Evolutionary conservation across 1,284 basidiomycete genomes (phyloP).

Genomic region (Xanthoconium separans): DNA sequence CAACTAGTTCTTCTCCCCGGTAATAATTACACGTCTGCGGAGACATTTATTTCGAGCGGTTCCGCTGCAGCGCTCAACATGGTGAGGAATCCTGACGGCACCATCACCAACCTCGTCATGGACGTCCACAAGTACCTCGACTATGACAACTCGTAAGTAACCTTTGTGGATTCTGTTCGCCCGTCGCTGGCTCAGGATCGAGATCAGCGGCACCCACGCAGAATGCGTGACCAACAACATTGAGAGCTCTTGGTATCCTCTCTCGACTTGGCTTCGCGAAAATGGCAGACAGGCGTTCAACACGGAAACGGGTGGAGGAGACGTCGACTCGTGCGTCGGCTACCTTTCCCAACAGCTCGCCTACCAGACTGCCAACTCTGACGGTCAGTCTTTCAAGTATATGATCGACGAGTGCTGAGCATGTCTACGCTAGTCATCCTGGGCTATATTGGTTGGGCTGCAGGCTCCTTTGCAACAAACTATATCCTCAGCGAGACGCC

Average conservation of each 20-base stretch:
- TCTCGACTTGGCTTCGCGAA: conserved; percentile 48
- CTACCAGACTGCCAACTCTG: conserved; percentile 51
- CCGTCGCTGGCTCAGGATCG: background rate
- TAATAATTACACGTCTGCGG: conserved; percentile 50
- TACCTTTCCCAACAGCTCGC: conserved; percentile 50
- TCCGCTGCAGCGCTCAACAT: conserved; percentile 50
- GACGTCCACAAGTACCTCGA: conserved; percentile 70
- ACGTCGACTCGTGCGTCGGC: conserved; percentile 46
- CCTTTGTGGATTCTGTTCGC: conserved; percentile 10
- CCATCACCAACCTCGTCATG: conserved; percentile 49
- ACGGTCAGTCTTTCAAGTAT: conserved; percentile 34
- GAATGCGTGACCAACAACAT: conserved; percentile 55
- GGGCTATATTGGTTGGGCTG: conserved; percentile 48
- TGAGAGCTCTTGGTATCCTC: conserved; percentile 44
- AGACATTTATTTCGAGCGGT: conserved; percentile 54
- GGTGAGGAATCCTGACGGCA: conserved; percentile 54
- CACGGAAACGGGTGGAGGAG: conserved; percentile 62
- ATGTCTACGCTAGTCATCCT: conserved; percentile 31
- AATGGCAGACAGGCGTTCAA: conserved; percentile 61
- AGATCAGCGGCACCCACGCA: conserved; percentile 21
- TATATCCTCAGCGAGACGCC: conserved; percentile 42
- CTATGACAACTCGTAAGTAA: conserved; percentile 46
- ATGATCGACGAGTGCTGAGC: background rate
- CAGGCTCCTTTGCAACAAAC: conserved; percentile 35
- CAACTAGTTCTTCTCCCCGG: conserved; percentile 57